Evolutionary conservation across 495 filamentous ascomycete species (phyloP), one percentile per base, ranked within the genome.

Genomic region (Aspergillus wentii): DNA sequence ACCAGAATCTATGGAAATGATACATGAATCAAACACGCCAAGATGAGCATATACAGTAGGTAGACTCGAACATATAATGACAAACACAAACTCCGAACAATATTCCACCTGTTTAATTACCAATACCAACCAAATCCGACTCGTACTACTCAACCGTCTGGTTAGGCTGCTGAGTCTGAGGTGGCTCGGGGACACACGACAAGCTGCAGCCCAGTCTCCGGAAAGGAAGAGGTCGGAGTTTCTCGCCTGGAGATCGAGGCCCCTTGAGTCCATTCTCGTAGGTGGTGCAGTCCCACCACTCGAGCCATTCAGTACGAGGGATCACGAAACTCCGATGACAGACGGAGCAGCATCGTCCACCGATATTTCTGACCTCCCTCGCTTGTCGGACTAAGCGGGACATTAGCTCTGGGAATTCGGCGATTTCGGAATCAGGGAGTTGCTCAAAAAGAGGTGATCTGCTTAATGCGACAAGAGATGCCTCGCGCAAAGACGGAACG

Each of bases 301-400:
- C 83, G 33, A 85, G 69, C 85, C 85, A 89, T 46, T 84, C 71
- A 1, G 80, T 66, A 8, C 80, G 57, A 25, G 76, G 68, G 21
- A 83, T 58, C 16, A 82, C 66, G 30, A 75, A 83, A n/a, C 58
- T 56, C 16, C 65, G 59, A 25, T 67, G 50, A 40, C 84, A 88
- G 0, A 79, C 59, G 0, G 80, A 78, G 59, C 84, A 88, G 19
- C 48, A 51, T 35, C 72, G 58, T 1, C 72, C 73, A 7, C 79
- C 80, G 1, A 52, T 61, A 29, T 64, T 60, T 11, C 69, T 68
- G 19, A 73, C 66, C 13, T 62, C 58, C 14, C 49, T 56, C 13
- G 68, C 71, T 20, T 44, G 46, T 19, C 54, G 49, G 6, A 81
- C 56, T 2, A 74, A 40, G 3, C 59, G 56, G 2, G 49, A 40